phyloP scores from a whole-genome alignment of 805 yeast species.

The Candida sanyiensis region DNA sequence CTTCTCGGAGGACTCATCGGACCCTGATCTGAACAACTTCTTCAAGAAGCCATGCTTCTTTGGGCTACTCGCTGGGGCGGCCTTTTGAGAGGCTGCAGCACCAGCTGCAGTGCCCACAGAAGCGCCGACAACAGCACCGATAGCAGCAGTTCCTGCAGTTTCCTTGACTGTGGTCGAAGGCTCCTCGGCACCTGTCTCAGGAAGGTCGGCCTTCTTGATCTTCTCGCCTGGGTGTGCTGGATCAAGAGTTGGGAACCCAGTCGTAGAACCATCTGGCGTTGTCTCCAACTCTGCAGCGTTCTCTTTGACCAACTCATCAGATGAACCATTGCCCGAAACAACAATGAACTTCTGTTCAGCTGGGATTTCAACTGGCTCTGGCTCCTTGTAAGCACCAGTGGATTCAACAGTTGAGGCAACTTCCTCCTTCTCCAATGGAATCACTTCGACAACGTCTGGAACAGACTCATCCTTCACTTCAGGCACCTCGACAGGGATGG shows the following conservation, averaged over 20 bases:
- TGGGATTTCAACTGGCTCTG: slow-evolving; percentile 19
- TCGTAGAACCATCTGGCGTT: neutral
- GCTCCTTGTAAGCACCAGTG: slow-evolving; percentile 10
- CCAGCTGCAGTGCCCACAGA: too few relatives aligned
- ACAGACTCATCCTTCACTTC: too few relatives aligned
- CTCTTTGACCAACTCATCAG: slow-evolving; percentile 1
- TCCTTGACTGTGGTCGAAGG: slow-evolving; percentile 7
- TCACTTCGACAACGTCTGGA: neutral
- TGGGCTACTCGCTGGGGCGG: too few relatives aligned
- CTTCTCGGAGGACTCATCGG: too few relatives aligned
- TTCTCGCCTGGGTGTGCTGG: slow-evolving; percentile 19
- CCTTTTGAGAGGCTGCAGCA: too few relatives aligned
- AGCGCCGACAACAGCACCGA: too few relatives aligned
- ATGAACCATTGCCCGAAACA: slow-evolving; percentile 5
- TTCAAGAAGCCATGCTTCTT: too few relatives aligned
- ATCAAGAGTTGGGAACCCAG: slow-evolving; percentile 16
- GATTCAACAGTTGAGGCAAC: neutral
- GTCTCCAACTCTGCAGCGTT: slow-evolving; percentile 5
- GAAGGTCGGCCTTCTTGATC: slow-evolving; percentile 3
- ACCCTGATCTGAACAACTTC: too few relatives aligned
- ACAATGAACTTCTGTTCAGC: slow-evolving; percentile 17
- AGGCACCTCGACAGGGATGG: too few relatives aligned
- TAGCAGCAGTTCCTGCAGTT: too few relatives aligned
- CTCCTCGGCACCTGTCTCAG: slow-evolving; percentile 5
- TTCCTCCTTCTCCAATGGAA: neutral